Base-by-base conservation (phyloP, 2,329 filamentous ascomycete genomes). In the Fusarium pseudograminearum region DNA sequence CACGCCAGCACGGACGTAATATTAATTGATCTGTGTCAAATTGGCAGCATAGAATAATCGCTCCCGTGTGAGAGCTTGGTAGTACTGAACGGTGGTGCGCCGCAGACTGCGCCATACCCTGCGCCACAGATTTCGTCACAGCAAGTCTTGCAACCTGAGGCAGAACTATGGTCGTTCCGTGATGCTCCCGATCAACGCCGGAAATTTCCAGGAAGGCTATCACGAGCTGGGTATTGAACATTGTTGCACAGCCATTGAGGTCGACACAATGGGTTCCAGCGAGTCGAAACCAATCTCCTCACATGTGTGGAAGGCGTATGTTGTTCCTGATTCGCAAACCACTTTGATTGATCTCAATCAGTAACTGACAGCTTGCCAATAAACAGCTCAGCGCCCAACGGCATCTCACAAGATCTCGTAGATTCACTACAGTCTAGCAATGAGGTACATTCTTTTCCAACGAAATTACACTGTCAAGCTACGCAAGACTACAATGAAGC, bases 381-480 rank as follows among this genome's bases (percentile, higher is more conserved):
- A 76, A 74, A 76, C 75, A 83, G 76, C 74, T 78, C 77, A 72
- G 81, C 83, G 50, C 83, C 85, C 34, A 81, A 84, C 70, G 83
- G 85, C 74, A 79, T 97, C 80, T 97, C 94, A 72, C 90, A 93
- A 77, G 90, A 92, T 77, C 85, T 98, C 76, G 86, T 97, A 76
- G 90, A 97, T 76, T 89, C 90, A 65, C 86, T 98, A 66, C 93
- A 97, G 80, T 88, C 89, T 67, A 97, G 89, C 83, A 87, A 91
- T 74, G 94, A 98, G 89, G 94, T 97, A 87, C 76, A 56, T 82
- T 56, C 40, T 24, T 20, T 14, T 9, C 7, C 51, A 30, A 28
- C 42, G 20, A 51, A 36, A 15, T 5, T 15, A 12, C 26, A 22
- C n/a, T 41, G 24, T 9, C 18, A 12, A 45, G 33, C 47, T 52